phyloP scores from a whole-genome alignment of 139 green algal species.

The Chlamydomonas eustigma region DNA sequence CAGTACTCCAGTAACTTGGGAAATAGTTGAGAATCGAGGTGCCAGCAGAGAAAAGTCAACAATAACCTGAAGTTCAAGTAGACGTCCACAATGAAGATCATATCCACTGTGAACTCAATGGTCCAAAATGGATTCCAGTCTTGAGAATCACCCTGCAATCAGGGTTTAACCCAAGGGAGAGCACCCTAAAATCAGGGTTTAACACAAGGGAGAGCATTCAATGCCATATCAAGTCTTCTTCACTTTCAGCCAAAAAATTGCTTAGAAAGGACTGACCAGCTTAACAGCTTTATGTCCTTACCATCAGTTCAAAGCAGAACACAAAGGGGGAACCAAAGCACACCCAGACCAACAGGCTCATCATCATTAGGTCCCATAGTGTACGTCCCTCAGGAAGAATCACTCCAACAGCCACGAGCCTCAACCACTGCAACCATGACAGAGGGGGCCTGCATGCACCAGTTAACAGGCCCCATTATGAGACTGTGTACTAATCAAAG shows the following conservation, averaged over 20 bases:
- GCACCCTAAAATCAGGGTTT: no score
- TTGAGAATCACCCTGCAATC: background rate
- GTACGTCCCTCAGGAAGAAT: constrained; percentile 34
- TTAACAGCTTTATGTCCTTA: background rate
- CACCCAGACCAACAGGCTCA: constrained; percentile 41
- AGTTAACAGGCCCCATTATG: no score
- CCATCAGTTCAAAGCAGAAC: background rate
- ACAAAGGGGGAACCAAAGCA: constrained; percentile 7
- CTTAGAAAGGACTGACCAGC: no score
- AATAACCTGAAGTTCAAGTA: constrained; percentile 50
- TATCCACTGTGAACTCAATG: constrained; percentile 36
- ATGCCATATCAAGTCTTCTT: no score
- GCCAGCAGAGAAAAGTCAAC: constrained; percentile 38
- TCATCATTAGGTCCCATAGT: constrained; percentile 45
- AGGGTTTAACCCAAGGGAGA: no score
- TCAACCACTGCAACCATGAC: background rate
- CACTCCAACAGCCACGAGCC: constrained; percentile 17
- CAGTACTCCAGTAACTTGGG: no score
- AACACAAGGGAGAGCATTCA: no score
- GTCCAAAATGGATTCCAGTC: constrained; percentile 4
- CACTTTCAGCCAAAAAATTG: no score
- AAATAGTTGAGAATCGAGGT: no score
- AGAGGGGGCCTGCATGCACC: background rate
- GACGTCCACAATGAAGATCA: constrained; percentile 47
- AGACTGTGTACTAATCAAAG: no score